Percentiles rank a stretch among this genome's conserved stretches.
phyloP scores from a whole-genome alignment of 148 eudicot species.

The Agrostemma githago region DNA sequence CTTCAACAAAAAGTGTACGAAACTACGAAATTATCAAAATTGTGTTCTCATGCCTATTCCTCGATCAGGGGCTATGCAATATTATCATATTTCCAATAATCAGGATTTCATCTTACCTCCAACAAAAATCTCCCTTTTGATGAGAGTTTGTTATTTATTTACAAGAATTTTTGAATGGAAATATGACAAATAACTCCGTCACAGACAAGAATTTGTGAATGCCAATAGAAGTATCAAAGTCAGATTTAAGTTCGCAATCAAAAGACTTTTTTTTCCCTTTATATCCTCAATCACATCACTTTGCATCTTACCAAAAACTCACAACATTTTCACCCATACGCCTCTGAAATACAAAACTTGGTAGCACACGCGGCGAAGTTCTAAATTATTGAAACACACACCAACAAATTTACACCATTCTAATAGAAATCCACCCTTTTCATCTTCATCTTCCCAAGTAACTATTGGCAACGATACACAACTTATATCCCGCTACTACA shows the following conservation, averaged over 20 bases:
- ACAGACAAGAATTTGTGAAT: no score
- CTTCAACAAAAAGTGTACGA: background rate
- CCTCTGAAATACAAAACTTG: no score
- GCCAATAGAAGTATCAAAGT: constrained; percentile 3
- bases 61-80: background rate
- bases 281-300: background rate
- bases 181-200: background rate
- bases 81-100: background rate
- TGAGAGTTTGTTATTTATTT: background rate
- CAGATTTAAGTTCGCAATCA: background rate
- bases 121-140: background rate
- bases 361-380: background rate
- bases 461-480: background rate
- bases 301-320: background rate
- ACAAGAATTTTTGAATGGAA: no score
- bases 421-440: background rate
- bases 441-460: background rate
- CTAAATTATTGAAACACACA: background rate
- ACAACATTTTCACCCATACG: background rate
- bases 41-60: background rate
- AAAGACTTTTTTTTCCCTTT: background rate
- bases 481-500: background rate
- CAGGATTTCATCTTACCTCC: background rate
- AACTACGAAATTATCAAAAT: background rate
- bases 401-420: background rate